Base-by-base conservation (phyloP, 768 basidiomycete genomes). In the Suillus plorans region DNA sequence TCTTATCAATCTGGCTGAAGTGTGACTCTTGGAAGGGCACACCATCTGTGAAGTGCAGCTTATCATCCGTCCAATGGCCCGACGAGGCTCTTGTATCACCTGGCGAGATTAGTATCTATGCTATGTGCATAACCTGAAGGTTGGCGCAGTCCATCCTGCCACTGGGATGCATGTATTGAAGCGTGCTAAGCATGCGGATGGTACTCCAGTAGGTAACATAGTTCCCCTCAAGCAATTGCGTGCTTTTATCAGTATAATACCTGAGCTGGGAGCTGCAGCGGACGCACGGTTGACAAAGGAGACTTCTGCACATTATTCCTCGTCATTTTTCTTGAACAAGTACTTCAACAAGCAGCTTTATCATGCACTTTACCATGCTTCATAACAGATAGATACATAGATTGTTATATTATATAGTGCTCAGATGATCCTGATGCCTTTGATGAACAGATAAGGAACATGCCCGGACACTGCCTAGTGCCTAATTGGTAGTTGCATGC, bases 241-340 rank as follows among this genome's bases (percentile, higher is more conserved):
- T 76, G 6, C 37, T 64, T 37, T 66, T 64, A 10, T 70, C 70
- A 3, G 69, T 67, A 28, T 78, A 2, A 64, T 71, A 2, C 73
- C 77, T n/a, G 67, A 66, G 2, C 72, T 77, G 61, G 76, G 74
- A 13, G 57, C 41, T 4, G 67, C 64, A 41, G 76, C 72, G 3
- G 66, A 74, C 50, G 22, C 44, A 2, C 20, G 63, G 22, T 67
- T 78, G 12, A 74, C 66, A 14, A 28, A 16, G 25, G 25, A 13
- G 14, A 50, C 49, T 28, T 50, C 49, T 25, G 6, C 22, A 16
- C 49, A 50, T 50, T 50, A 50, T 47, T 47, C 45, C n/a, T 45
- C 8, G 0, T 45, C 45, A 12, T n/a, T 47, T 47, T 47, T 47
- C 9, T n/a, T 47, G n/a, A 47, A 47, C 45, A 47, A 47, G 45